A percentile compares a stretch with the other conserved stretches of the same genome.
Evolutionary conservation across 2,329 filamentous ascomycete species (phyloP).

Genomic region (Penicillium brevicompactum): DNA sequence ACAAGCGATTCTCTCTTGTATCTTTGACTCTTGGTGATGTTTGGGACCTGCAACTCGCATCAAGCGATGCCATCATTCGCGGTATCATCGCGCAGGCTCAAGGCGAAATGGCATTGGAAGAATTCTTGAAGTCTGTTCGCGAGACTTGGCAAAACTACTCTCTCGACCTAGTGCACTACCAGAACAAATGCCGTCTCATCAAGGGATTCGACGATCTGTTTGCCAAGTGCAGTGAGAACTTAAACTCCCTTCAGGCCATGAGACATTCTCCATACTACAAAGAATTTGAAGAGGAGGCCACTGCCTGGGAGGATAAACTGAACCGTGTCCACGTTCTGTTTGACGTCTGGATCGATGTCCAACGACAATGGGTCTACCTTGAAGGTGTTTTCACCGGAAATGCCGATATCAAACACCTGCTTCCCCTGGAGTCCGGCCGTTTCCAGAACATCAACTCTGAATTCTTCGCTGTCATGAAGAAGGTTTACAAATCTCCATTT

Average conservation of each 20-base stretch:
- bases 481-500: slow-evolving; percentile 94
- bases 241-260: slow-evolving; percentile 98
- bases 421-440: slow-evolving; percentile 92
- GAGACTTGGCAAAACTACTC: slow-evolving; percentile 97
- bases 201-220: slow-evolving; percentile 98
- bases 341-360: slow-evolving; percentile 99
- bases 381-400: slow-evolving; percentile 99
- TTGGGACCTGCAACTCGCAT: slow-evolving; percentile 91
- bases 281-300: slow-evolving; percentile 97
- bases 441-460: slow-evolving; percentile 99
- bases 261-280: slow-evolving; percentile 99
- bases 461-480: slow-evolving; percentile 99
- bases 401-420: slow-evolving; percentile 95
- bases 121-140: slow-evolving; percentile 93
- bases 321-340: slow-evolving; percentile 97
- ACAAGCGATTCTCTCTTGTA: slow-evolving; percentile 89
- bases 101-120: slow-evolving; percentile 96
- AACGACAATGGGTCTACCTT: slow-evolving; percentile 98
- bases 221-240: slow-evolving; percentile 95
- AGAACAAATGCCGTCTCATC: slow-evolving; percentile 96
- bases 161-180: slow-evolving; percentile 92
- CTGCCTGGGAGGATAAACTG: slow-evolving; percentile 95
- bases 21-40: slow-evolving; percentile 98
- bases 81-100: slow-evolving; percentile 95
- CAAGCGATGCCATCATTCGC: slow-evolving; percentile 83